Conservation (phyloP, 495 filamentous ascomycete species). For the Aspergillus sparsus region DNA sequence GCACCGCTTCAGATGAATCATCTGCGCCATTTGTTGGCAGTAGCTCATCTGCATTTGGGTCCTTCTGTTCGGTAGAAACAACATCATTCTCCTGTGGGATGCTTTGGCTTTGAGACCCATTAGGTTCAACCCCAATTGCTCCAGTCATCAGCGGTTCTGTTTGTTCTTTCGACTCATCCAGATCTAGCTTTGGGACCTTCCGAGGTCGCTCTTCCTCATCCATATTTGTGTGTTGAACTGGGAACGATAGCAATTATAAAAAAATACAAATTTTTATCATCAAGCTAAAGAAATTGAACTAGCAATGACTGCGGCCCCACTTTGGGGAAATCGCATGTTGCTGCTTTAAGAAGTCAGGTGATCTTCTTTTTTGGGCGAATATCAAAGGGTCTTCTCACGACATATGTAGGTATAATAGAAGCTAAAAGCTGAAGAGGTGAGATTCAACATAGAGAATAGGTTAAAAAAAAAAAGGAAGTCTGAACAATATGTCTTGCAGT, state of each 20-base stretch:
- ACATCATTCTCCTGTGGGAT: slow-evolving; percentile 16
- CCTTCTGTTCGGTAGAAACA: background rate
- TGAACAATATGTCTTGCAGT: no score
- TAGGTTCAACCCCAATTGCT: slow-evolving; percentile 24
- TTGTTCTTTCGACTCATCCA: slow-evolving; percentile 28
- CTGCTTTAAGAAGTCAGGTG: slow-evolving; percentile 17
- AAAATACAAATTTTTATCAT: no score
- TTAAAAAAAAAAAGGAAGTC: no score
- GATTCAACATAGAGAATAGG: no score
- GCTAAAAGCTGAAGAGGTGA: no score
- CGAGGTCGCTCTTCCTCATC: slow-evolving; percentile 54
- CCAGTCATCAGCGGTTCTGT: slow-evolving; percentile 38
- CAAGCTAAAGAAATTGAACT: no score
- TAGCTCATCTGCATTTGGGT: slow-evolving; percentile 17
- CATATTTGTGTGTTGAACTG: slow-evolving; percentile 37
- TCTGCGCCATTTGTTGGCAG: slow-evolving; percentile 13
- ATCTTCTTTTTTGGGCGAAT: background rate
- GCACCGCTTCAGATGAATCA: slow-evolving; percentile 23
- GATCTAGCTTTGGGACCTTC: slow-evolving; percentile 52
- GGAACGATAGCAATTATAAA: background rate
- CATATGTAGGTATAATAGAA: background rate
- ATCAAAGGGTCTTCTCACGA: background rate
- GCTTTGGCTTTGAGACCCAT: slow-evolving; percentile 20
- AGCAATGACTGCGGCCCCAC: slow-evolving; percentile 15
- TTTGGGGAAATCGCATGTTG: background rate